These are phyloP conservation scores for Arthonia radiata DNA, from an alignment of 495 filamentous ascomycete genomes.

Conservation along the genomic window DNA sequence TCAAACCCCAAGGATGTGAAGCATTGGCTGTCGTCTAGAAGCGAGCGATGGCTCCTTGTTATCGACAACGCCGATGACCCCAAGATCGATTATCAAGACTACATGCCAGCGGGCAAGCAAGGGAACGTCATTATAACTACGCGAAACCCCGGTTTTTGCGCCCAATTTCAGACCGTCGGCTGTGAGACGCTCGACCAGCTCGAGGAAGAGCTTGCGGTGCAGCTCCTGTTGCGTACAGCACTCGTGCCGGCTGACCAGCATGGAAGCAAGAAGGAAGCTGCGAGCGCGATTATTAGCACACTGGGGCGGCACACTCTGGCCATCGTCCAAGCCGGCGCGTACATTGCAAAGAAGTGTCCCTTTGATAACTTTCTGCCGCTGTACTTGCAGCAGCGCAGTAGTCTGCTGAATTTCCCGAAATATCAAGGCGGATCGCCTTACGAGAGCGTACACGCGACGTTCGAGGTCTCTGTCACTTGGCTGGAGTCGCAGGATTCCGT, in stretches of 20 bases:
- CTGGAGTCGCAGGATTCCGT: constrained; percentile 2
- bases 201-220: background rate
- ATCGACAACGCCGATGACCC: constrained; percentile 8
- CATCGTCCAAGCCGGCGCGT: constrained; percentile 8
- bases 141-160: too few species aligned
- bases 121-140: constrained; percentile 6
- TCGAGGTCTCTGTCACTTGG: constrained; percentile 5
- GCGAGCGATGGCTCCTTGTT: constrained; percentile 5
- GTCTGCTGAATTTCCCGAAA: constrained; percentile 4
- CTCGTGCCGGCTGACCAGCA: constrained; percentile 1
- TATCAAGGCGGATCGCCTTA: constrained; percentile 6
- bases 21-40: constrained; percentile 3
- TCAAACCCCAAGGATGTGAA: constrained; percentile 3
- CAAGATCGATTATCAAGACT: constrained; percentile 4
- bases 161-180: constrained; percentile 3
- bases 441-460: constrained; percentile 5
- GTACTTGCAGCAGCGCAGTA: constrained; percentile 3
- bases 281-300: constrained; percentile 2
- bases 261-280: background rate
- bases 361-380: constrained; percentile 4
- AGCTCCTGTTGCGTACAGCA: constrained; percentile 3
- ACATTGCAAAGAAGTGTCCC: constrained; percentile 3
- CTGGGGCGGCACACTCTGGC: constrained; percentile 7
- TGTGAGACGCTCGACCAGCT: constrained; percentile 1
- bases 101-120: constrained; percentile 5